Conservation (phyloP, 2,329 filamentous ascomycete species). For the Diaporthe citri region DNA sequence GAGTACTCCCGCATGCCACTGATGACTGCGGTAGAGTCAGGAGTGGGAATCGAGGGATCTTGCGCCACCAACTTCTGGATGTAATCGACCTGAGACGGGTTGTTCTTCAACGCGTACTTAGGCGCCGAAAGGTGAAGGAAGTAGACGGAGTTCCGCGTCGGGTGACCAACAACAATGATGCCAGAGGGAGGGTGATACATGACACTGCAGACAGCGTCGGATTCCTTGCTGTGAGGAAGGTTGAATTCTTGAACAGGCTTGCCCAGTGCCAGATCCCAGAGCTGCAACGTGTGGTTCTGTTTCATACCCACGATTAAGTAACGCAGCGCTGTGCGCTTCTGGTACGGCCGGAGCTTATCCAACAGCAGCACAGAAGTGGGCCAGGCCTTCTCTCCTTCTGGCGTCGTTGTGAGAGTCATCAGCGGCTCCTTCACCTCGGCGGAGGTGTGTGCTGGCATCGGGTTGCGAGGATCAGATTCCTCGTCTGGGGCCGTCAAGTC, state of each 20-base stretch:
- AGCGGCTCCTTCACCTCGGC: constrained; percentile 88
- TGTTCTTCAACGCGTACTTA: constrained; percentile 84
- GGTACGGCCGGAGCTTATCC: constrained; percentile 94
- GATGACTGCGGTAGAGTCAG: constrained; percentile 96
- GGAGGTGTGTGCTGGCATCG: constrained; percentile 67
- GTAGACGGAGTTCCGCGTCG: constrained; percentile 96
- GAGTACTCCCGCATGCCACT: constrained; percentile 97
- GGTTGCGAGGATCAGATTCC: constrained; percentile 62
- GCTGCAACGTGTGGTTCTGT: constrained; percentile 97
- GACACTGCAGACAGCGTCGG: constrained; percentile 97
- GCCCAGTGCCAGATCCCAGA: constrained; percentile 96
- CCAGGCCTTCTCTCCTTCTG: constrained; percentile 93
- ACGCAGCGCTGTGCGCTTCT: constrained; percentile 88
- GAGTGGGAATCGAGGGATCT: constrained; percentile 80
- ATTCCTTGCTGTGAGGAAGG: constrained; percentile 94
- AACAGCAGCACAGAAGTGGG: constrained; percentile 96
- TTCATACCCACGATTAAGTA: constrained; percentile 99
- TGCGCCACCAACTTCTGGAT: constrained; percentile 82
- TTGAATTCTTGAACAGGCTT: constrained; percentile 98
- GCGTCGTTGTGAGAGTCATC: constrained; percentile 87
- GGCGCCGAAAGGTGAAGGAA: constrained; percentile 96
- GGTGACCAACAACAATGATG: constrained; percentile 95
- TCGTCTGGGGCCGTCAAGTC: constrained; percentile 73
- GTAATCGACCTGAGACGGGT: constrained; percentile 89
- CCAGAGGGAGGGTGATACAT: constrained; percentile 92